These are phyloP conservation scores for Williopsis jadinii DNA, from an alignment of 1,139 yeast genomes.

Conservation along the genomic window DNA sequence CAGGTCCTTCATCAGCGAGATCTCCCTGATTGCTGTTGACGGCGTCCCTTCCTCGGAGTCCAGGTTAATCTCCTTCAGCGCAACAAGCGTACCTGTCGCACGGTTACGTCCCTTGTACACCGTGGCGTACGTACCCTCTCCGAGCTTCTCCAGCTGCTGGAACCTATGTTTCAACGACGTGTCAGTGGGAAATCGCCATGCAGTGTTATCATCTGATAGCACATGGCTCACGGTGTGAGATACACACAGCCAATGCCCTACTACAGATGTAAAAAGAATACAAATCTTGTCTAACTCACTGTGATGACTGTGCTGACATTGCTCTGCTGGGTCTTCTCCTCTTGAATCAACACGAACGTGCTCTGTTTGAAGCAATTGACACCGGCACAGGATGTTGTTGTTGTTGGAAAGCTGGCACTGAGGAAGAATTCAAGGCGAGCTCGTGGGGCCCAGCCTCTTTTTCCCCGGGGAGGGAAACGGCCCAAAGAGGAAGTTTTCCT, in stretches of 20 bases:
- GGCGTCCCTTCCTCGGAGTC: slow-evolving; percentile 99
- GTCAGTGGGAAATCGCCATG: background rate
- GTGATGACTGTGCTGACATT: slow-evolving; percentile 10
- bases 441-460: too few relatives aligned
- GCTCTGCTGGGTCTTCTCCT: background rate
- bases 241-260: background rate
- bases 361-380: too few relatives aligned
- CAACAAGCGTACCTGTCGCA: slow-evolving; percentile 87
- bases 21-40: slow-evolving; percentile 94
- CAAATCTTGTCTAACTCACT: slow-evolving; percentile 6
- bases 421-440: too few relatives aligned
- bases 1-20: slow-evolving; percentile 91
- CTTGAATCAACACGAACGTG: too few relatives aligned
- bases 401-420: too few relatives aligned
- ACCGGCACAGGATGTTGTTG: too few relatives aligned
- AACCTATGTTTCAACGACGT: slow-evolving; percentile 11
- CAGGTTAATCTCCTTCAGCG: slow-evolving; percentile 86
- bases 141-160: slow-evolving; percentile 70
- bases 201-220: too few relatives aligned
- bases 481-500: too few relatives aligned
- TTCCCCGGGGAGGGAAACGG: too few relatives aligned
- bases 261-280: background rate
- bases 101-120: slow-evolving; percentile 94
- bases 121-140: slow-evolving; percentile 98
- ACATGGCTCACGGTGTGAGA: too few relatives aligned